phyloP scores from a whole-genome alignment of 306 rosid genomes.

The Bauhinia variegata region DNA sequence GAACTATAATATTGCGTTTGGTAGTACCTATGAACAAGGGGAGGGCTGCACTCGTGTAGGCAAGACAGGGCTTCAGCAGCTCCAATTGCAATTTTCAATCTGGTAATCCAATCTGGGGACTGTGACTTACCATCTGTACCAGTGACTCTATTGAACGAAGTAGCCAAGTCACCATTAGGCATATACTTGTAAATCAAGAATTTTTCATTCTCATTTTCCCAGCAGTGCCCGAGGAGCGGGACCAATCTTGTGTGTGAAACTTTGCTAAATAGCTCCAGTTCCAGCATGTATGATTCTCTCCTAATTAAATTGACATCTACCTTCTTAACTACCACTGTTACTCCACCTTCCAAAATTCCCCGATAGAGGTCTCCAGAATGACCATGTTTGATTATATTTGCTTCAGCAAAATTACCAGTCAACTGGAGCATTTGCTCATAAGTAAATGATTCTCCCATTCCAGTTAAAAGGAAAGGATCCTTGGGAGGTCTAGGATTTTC shows the following conservation, averaged over 20 bases:
- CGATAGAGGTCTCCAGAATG: conserved; percentile 83
- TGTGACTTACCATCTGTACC: conserved; percentile 50
- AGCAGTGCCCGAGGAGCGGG: conserved; percentile 84
- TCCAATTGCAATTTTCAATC: conserved; percentile 89
- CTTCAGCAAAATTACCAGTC: conserved; percentile 66
- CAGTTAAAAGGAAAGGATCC: conserved; percentile 44
- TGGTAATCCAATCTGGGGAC: conserved; percentile 93
- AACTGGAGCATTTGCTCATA: conserved; percentile 65
- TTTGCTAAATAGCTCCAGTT: conserved; percentile 69
- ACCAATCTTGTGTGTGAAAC: conserved; percentile 78
- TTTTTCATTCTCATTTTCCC: conserved; percentile 79
- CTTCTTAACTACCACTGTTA: conserved; percentile 72
- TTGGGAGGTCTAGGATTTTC: conserved; percentile 56
- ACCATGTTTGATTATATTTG: conserved; percentile 76
- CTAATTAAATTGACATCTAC: conserved; percentile 55
- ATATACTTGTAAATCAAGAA: conserved; percentile 79
- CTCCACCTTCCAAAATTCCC: conserved; percentile 62
- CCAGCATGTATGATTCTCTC: conserved; percentile 61
- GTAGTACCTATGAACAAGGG: conserved; percentile 84
- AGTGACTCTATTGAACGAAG: conserved; percentile 62
- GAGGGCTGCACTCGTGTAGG: conserved; percentile 85
- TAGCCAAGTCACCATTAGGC: conserved; percentile 84
- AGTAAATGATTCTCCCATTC: conserved; percentile 65
- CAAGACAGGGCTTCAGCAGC: conserved; percentile 85
- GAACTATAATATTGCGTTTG: conserved; percentile 16